phyloP scores from a whole-genome alignment of 495 filamentous ascomycete genomes.

The Tuber calosporum region DNA sequence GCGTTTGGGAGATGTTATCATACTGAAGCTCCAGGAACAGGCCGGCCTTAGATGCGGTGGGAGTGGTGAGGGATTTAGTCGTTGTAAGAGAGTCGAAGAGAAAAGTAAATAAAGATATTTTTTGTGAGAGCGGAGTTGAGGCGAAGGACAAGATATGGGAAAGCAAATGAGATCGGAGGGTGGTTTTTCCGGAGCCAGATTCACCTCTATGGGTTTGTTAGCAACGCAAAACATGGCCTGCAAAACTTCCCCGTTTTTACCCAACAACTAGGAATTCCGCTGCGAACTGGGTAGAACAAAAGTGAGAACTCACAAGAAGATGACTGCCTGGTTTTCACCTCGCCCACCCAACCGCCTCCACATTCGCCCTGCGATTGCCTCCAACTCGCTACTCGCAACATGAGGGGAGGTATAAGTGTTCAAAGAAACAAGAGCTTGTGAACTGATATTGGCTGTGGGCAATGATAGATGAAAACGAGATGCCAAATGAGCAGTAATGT shows the following conservation, averaged over 20 bases:
- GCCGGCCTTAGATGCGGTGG: slow-evolving; percentile 89
- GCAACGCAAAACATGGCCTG: background rate
- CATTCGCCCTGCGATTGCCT: slow-evolving; percentile 78
- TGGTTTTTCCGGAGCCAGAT: slow-evolving; percentile 92
- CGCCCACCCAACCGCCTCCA: slow-evolving; percentile 79
- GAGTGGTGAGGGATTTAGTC: slow-evolving; percentile 93
- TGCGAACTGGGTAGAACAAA: background rate
- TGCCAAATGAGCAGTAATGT: slow-evolving; percentile 88
- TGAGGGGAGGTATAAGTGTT: slow-evolving; percentile 85
- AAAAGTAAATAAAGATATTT: slow-evolving; percentile 86
- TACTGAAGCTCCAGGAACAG: slow-evolving; percentile 95
- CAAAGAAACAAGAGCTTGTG: slow-evolving; percentile 77
- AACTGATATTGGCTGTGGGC: slow-evolving; percentile 79
- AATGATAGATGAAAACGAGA: slow-evolving; percentile 88
- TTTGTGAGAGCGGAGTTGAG: slow-evolving; percentile 83
- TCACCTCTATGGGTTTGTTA: slow-evolving; percentile 59
- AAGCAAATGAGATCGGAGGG: slow-evolving; percentile 77
- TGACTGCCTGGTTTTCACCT: slow-evolving; percentile 82
- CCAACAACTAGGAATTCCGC: background rate
- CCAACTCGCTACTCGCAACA: slow-evolving; percentile 54
- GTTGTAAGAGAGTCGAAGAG: slow-evolving; percentile 93
- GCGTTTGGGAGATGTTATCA: slow-evolving; percentile 70
- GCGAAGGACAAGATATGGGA: slow-evolving; percentile 77
- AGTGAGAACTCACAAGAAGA: slow-evolving; percentile 68
- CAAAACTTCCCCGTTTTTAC: background rate